A percentile compares a stretch with the other conserved stretches of the same genome.
phyloP scores from a whole-genome alignment of 495 filamentous ascomycete species.

The Neurospora intermedia region DNA sequence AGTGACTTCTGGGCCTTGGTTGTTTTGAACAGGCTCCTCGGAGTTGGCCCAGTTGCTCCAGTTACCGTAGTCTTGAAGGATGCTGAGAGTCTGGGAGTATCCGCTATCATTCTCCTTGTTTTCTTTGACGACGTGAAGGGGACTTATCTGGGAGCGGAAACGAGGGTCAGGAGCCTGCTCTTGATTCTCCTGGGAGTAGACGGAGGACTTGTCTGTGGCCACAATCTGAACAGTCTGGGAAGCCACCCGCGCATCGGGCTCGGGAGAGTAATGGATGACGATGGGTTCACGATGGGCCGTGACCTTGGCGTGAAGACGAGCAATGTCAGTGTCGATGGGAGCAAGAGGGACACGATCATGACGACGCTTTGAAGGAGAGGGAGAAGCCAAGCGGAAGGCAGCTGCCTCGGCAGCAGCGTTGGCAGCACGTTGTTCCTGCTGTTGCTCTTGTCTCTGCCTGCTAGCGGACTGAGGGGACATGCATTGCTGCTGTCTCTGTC shows the following conservation, averaged over 20 bases:
- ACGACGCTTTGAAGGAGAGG: background rate
- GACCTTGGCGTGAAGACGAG: slow-evolving; percentile 4
- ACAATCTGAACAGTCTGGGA: background rate
- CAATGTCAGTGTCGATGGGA: slow-evolving; percentile 9
- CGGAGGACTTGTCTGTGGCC: slow-evolving; percentile 6
- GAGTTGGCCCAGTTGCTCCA: slow-evolving; percentile 2
- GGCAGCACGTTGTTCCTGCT: background rate
- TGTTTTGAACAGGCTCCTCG: background rate
- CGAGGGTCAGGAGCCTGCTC: background rate
- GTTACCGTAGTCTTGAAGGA: slow-evolving; percentile 16
- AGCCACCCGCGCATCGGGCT: background rate
- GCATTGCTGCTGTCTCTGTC: background rate
- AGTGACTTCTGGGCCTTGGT: background rate
- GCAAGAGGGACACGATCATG: background rate
- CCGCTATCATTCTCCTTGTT: background rate
- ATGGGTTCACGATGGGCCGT: background rate
- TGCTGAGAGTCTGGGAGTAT: slow-evolving; percentile 7
- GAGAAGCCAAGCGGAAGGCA: background rate
- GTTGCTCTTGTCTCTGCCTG: background rate
- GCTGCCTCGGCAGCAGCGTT: background rate
- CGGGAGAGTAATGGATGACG: background rate
- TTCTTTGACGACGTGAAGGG: slow-evolving; percentile 16
- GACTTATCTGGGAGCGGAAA: slow-evolving; percentile 8
- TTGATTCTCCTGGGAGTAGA: slow-evolving; percentile 15
- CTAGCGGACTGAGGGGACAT: background rate